Percentiles rank a stretch among this genome's conserved stretches.
These are phyloP conservation scores for Dicorynia guianensis DNA, from an alignment of 306 rosid genomes.

Conservation along the genomic window DNA sequence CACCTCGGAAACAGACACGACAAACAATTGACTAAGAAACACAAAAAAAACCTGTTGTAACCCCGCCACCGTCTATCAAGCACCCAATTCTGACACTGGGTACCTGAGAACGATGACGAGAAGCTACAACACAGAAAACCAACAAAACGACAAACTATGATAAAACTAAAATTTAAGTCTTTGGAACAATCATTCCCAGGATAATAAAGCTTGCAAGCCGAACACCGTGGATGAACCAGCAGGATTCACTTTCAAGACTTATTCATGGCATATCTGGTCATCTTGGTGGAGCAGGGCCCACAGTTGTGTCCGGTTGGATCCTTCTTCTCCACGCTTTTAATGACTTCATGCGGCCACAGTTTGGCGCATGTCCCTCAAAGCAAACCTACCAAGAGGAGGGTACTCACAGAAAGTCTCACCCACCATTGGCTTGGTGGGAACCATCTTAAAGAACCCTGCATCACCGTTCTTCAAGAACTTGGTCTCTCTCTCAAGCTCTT, in stretches of 20 bases:
- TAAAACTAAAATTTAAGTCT: neutral
- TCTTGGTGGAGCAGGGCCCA: constrained; percentile 41
- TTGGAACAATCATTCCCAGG: neutral
- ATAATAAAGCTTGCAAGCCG: neutral
- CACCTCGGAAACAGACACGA: constrained; percentile 17
- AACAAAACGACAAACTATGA: constrained; percentile 1
- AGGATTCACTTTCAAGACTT: constrained; percentile 59
- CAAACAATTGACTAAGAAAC: neutral
- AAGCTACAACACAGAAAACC: neutral
- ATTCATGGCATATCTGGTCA: constrained; percentile 62
- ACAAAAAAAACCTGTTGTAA: neutral
- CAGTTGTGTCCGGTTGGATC: constrained; percentile 44
- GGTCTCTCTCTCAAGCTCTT: constrained; percentile 42
- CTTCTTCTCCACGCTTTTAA: constrained; percentile 57
- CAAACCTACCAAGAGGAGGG: constrained; percentile 57
- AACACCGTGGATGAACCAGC: constrained; percentile 10
- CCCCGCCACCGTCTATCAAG: constrained; percentile 40
- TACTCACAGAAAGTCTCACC: constrained; percentile 52
- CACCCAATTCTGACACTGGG: constrained; percentile 45
- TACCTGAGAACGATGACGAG: constrained; percentile 21
- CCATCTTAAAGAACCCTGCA: constrained; percentile 52
- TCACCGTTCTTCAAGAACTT: constrained; percentile 54
- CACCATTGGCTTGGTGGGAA: constrained; percentile 59
- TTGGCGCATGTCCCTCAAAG: constrained; percentile 47
- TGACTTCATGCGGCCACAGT: too few relatives aligned